Base-by-base conservation (phyloP, 148 eudicot species). In the Diospyros lotus region DNA sequence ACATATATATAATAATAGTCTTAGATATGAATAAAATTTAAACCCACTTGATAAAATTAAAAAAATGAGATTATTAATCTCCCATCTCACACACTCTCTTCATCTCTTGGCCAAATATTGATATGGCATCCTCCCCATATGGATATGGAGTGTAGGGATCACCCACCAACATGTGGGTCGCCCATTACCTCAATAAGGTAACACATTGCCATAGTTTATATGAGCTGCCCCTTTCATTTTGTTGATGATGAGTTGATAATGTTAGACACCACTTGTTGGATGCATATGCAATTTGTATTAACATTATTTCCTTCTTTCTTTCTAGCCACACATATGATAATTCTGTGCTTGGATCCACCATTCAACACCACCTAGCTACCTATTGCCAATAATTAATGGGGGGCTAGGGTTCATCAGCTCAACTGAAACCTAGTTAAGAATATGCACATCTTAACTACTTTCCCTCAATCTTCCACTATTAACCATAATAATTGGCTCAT, bases 151-250 rank as follows among this genome's bases (percentile, higher is more conserved):
- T 73, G 77, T 71, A 72, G 63, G 76, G 78, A 71, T 50, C 71
- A 80, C 76, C 88, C 62, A 80, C 84, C 82, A 86, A 76, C 89
- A 86, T 46, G 53, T 52, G 86, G 86, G 89, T 80, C 81, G 72
- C 79, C 86, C 82, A 76, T 69, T 50, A 58, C 83, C 74, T 72
- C 73, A 56, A 77, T 68, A 42, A 78, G 87, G 80, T 76, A 74
- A 61, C 82, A 81, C 14, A 66, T 54, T 43, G 72, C 59, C 51
- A 75, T 71, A 59, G 60, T 70, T 77, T 63, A 74, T 70, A 74
- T 74, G 66, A 76, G 58, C 58, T 76, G 68, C 73, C 68, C 76
- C 58, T 18, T 69, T 63, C 73, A 76, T 52, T 45, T 50, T 72
- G 70, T 67, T 66, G 44, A 28, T 61, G 41, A 69, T 76, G 56